These are phyloP conservation scores for Byssoonygena ceratinophila DNA, from an alignment of 2,329 filamentous ascomycete genomes.

Conservation along the genomic window DNA sequence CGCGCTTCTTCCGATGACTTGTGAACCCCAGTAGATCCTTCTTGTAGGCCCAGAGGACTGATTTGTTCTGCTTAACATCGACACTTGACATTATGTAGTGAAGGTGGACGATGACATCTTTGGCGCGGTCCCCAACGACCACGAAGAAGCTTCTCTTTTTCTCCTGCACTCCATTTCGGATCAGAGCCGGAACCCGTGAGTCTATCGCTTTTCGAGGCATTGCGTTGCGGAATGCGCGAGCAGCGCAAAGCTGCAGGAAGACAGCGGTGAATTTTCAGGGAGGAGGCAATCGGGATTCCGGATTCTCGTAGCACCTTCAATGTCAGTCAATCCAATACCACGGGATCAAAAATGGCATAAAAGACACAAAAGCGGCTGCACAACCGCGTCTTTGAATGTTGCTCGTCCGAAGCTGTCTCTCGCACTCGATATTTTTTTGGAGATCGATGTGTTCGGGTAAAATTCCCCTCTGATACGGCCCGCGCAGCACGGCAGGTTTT, in stretches of 20 bases:
- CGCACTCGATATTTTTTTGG: too few species aligned
- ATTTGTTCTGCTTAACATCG: slow-evolving; percentile 91
- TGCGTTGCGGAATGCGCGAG: slow-evolving; percentile 11
- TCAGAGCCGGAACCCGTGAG: slow-evolving; percentile 79
- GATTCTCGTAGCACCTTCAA: too few species aligned
- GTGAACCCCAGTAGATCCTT: slow-evolving; percentile 92
- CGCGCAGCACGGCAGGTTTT: neutral
- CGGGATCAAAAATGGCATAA: neutral
- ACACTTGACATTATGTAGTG: slow-evolving; percentile 87
- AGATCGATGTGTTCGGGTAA: too few species aligned
- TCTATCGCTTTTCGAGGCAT: slow-evolving; percentile 53
- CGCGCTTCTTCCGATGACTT: slow-evolving; percentile 93
- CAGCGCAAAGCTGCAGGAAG: neutral
- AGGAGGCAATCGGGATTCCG: too few species aligned
- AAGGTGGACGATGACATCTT: slow-evolving; percentile 91
- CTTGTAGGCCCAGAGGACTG: slow-evolving; percentile 97
- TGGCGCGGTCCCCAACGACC: slow-evolving; percentile 83
- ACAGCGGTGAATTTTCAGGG: neutral
- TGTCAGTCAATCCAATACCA: neutral
- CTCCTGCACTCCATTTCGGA: slow-evolving; percentile 80
- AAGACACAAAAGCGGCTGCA: neutral
- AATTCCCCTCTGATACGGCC: neutral
- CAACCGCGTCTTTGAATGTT: too few species aligned
- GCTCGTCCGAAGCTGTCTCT: too few species aligned
- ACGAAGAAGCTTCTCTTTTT: slow-evolving; percentile 99